phyloP scores from a whole-genome alignment of 495 filamentous ascomycete genomes.

The Hyaloscypha finlandica region DNA sequence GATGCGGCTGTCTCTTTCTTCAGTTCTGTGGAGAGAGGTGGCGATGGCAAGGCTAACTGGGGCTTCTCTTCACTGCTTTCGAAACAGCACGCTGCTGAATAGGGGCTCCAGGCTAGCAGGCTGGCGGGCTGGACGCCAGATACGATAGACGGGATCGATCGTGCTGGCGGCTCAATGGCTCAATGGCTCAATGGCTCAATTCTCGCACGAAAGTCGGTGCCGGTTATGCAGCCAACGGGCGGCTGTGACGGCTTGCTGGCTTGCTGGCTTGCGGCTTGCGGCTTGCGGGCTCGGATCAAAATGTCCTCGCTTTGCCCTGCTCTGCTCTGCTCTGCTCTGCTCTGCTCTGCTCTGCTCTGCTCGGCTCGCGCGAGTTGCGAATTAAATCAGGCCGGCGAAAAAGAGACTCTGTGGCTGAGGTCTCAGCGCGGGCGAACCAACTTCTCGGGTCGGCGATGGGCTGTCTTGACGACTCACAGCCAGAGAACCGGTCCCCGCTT shows the following conservation, averaged over 20 bases:
- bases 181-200: too few relatives aligned
- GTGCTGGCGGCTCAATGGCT: too few relatives aligned
- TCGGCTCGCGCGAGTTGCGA: too few relatives aligned
- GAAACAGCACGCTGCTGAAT: neutral
- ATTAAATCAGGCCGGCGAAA: neutral
- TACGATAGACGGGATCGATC: too few relatives aligned
- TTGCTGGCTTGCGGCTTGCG: neutral
- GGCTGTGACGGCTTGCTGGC: neutral
- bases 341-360: too few relatives aligned
- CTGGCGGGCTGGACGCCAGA: neutral
- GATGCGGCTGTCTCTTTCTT: neutral
- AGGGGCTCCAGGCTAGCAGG: neutral
- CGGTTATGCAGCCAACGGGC: neutral
- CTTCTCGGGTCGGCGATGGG: neutral
- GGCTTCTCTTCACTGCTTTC: too few relatives aligned
- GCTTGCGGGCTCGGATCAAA: too few relatives aligned
- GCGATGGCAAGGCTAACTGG: too few relatives aligned
- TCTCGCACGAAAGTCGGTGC: neutral
- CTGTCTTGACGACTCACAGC: neutral
- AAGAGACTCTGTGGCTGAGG: neutral
- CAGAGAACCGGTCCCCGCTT: neutral
- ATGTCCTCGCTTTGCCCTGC: too few relatives aligned
- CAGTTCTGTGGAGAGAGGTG: neutral
- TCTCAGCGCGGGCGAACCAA: neutral
- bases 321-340: too few relatives aligned